Evolutionary conservation across 2,329 filamentous ascomycete genomes (phyloP).

Genomic region (Diaporthe humulicola): DNA sequence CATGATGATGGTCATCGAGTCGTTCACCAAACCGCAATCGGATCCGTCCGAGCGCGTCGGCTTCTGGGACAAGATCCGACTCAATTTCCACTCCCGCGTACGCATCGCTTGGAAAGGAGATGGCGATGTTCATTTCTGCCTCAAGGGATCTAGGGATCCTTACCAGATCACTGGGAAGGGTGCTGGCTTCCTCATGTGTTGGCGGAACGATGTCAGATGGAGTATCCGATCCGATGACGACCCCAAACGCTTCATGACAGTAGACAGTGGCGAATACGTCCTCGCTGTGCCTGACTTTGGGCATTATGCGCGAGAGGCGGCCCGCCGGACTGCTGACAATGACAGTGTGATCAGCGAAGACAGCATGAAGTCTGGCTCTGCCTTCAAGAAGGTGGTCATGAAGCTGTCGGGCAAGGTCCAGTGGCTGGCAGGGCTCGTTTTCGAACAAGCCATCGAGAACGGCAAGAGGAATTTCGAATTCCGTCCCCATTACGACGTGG

Average conservation of each 20-base stretch:
- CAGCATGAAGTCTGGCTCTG: constrained; percentile 78
- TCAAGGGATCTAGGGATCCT: constrained; percentile 93
- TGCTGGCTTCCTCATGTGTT: constrained; percentile 97
- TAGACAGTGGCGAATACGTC: constrained; percentile 95
- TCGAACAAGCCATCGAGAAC: constrained; percentile 84
- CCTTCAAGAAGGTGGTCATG: constrained; percentile 99
- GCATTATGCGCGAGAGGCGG: constrained; percentile 81
- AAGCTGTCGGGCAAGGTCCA: constrained; percentile 97
- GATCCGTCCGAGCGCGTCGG: constrained; percentile 94
- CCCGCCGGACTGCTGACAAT: constrained; percentile 62
- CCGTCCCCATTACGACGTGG: constrained; percentile 90
- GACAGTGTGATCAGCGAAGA: constrained; percentile 74
- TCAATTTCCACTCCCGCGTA: constrained; percentile 93
- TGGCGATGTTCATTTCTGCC: constrained; percentile 91
- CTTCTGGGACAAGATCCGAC: constrained; percentile 98
- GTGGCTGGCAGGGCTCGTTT: constrained; percentile 91
- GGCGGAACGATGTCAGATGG: constrained; percentile 93
- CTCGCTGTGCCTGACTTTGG: constrained; percentile 95
- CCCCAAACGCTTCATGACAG: constrained; percentile 93
- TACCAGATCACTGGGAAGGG: constrained; percentile 94
- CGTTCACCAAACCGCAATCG: constrained; percentile 94
- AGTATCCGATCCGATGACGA: constrained; percentile 87
- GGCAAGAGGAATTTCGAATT: constrained; percentile 87
- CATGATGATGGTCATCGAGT: constrained; percentile 99
- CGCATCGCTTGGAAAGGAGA: constrained; percentile 94